A percentile compares a stretch with the other conserved stretches of the same genome.
These are phyloP conservation scores for Dovyalis caffra DNA, from an alignment of 345 rosid species.

Conservation along the genomic window DNA sequence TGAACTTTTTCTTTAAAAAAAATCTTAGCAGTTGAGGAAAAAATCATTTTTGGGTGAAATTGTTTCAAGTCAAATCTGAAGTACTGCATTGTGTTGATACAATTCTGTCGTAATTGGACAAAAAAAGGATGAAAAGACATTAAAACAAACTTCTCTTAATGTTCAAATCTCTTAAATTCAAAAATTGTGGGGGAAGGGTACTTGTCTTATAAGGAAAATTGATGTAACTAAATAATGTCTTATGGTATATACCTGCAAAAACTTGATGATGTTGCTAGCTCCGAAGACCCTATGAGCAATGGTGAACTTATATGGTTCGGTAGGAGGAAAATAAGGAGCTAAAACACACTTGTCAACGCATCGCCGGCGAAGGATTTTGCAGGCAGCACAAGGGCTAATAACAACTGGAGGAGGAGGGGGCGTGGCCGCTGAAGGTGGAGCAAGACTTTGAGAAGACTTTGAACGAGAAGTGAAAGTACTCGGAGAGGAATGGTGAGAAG, in stretches of 20 bases:
- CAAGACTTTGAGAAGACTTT: conserved; percentile 6
- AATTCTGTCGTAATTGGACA: background rate
- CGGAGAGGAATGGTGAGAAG: background rate
- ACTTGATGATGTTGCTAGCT: conserved; percentile 63
- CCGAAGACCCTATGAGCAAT: conserved; percentile 70
- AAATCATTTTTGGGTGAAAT: background rate
- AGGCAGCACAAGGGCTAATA: conserved; percentile 70
- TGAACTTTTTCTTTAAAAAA: background rate
- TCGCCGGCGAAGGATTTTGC: conserved; percentile 71
- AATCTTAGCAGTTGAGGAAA: background rate
- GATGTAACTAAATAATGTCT: background rate
- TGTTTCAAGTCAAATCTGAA: background rate
- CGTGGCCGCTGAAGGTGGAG: conserved; percentile 12
- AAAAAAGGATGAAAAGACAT: background rate
- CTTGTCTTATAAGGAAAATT: background rate
- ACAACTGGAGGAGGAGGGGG: conserved; percentile 29
- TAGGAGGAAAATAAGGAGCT: conserved; percentile 78
- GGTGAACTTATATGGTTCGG: conserved; percentile 64
- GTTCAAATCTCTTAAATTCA: background rate
- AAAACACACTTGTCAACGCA: conserved; percentile 60
- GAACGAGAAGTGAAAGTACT: background rate
- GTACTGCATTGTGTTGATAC: background rate
- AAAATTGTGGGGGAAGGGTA: background rate
- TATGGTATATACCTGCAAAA: conserved; percentile 56
- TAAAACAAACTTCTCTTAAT: background rate